Conservation (phyloP, 441 rosid species). For the Macaranga tanarius region DNA sequence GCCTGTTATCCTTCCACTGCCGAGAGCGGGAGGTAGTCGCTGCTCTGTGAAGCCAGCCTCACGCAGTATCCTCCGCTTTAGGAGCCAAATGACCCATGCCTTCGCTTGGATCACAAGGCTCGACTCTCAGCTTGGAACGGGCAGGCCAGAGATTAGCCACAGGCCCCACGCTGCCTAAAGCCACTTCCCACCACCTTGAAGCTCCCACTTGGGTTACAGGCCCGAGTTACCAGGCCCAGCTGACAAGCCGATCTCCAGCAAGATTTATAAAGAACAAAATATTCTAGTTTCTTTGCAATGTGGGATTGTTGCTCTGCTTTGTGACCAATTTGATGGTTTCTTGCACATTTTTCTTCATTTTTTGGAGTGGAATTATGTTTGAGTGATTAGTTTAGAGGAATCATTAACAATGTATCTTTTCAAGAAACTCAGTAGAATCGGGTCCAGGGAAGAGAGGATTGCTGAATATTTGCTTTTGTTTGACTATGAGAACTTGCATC, state of each 20-base stretch:
- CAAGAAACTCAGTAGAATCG: too few relatives aligned
- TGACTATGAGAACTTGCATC: too few relatives aligned
- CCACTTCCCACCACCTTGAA: background rate
- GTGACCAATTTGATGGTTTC: too few relatives aligned
- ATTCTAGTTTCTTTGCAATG: background rate
- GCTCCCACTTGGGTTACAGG: background rate
- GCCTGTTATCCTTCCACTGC: slow-evolving; percentile 22
- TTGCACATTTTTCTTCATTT: too few relatives aligned
- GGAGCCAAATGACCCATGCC: background rate
- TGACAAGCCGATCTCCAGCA: accelerated
- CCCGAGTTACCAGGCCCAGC: background rate
- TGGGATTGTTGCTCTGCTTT: too few relatives aligned
- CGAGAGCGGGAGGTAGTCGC: background rate
- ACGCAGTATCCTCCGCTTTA: slow-evolving; percentile 3
- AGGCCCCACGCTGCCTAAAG: background rate
- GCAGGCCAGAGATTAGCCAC: accelerated
- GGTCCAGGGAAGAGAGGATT: too few relatives aligned
- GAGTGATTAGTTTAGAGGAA: too few relatives aligned
- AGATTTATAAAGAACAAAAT: accelerated
- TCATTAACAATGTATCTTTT: too few relatives aligned
- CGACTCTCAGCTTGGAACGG: slow-evolving; percentile 21
- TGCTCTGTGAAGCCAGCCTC: slow-evolving; percentile 28
- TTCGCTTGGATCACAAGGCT: background rate
- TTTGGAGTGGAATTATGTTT: too few relatives aligned
- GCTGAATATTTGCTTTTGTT: too few relatives aligned